These are phyloP conservation scores for Pestalotiopsis sp. DNA, from an alignment of 2,329 filamentous ascomycete genomes.

Conservation along the genomic window DNA sequence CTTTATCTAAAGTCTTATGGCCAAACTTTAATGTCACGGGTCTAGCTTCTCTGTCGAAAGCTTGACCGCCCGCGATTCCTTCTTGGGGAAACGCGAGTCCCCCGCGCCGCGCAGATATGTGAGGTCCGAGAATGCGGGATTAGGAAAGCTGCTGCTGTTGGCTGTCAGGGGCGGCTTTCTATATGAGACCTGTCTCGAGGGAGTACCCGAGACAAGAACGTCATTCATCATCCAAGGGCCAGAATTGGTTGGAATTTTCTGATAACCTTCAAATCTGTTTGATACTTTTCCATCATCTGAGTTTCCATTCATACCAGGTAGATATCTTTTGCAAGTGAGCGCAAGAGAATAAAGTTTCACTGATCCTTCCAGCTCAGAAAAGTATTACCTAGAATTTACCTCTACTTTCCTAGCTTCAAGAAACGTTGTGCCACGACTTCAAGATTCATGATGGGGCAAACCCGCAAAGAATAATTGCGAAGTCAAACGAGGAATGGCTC, in stretches of 20 bases:
- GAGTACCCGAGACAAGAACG: background rate
- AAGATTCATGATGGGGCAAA: background rate
- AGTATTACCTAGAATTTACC: background rate
- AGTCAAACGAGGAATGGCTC: background rate
- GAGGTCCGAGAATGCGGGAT: background rate
- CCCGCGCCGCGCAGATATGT: background rate
- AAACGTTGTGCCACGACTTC: background rate
- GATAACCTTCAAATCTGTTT: background rate
- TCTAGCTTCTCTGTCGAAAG: background rate
- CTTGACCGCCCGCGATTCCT: too few relatives aligned
- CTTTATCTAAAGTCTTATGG: background rate
- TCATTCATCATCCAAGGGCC: background rate
- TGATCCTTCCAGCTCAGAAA: background rate
- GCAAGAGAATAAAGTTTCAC: background rate
- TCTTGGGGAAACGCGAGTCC: background rate
- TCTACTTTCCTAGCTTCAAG: background rate
- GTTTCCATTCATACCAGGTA: background rate
- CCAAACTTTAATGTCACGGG: background rate
- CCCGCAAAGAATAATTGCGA: background rate
- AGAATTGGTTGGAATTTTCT: background rate
- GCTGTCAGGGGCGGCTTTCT: background rate
- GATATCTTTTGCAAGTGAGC: background rate
- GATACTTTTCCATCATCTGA: background rate
- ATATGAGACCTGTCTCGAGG: background rate
- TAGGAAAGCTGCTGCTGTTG: background rate